Base-by-base conservation (phyloP, 2,329 filamentous ascomycete genomes). In the Corniculantispora saksenae region DNA sequence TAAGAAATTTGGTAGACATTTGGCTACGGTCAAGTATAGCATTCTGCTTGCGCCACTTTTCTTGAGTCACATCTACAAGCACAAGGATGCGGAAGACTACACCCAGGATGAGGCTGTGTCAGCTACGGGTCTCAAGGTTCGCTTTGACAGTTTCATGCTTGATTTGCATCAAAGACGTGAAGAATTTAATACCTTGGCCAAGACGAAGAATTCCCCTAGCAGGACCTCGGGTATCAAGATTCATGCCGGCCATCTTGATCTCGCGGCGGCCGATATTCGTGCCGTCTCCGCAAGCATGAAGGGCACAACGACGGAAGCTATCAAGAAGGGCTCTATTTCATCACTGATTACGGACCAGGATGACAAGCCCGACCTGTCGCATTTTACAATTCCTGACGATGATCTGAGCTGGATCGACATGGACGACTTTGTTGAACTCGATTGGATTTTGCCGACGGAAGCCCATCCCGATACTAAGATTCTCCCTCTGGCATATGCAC, bases 21-120 rank as follows among this genome's bases (percentile, higher is more conserved):
- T 99, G 67, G 94, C 93, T n/a, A 99, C 96, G 10, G 94, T 99
- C 82, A 99, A 99, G 81, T 98, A 98, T 80, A 97, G 94, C 68
- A 81, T 99, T 25, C 84, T 98, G 3, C 82, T 99, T 19, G 97
- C 95, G 2, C 95, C 95, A 0, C 81, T 99, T 2, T 99, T 97
- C 76, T 86, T 99, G 68, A 96, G 94, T 70, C 95, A 99, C 72
- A 93, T 99, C 38, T 99, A 99, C 81, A 98, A 97, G 77, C 95
- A 99, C 80, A 97, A 97, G 75, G 95, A 99, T 73, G 88, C 88
- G 0, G 94, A 97, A 73, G 93, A 97, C 66, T 91, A 92, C 73
- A 84, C 86, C 0, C 90, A 94, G 67, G 83, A 80, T 61, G 61
- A 64, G 8, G 84, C 90, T 0, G 92, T 97, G 7, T 95, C 93